Evolutionary conservation across 2,329 filamentous ascomycete genomes (phyloP), one percentile per base, ranked within the genome.

Genomic region (Venturia aucupariae): DNA sequence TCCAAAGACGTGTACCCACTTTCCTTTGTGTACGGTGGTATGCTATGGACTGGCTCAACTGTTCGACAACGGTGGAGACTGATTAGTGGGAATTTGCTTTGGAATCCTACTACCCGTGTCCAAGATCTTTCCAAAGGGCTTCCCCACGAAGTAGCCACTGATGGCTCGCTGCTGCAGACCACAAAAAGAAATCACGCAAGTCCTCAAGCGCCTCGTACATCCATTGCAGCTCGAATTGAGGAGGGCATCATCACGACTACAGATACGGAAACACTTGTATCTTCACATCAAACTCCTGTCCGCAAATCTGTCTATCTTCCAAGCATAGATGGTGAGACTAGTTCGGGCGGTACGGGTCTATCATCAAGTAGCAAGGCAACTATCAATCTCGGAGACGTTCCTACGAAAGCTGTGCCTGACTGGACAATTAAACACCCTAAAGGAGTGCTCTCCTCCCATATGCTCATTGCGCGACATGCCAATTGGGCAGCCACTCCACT

Each of bases 1-100:
- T 78, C 77, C 2, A 74, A 74, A 65, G 78, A 81, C 63, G 73
- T 80, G 4, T 80, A 77, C 51, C 79, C 79, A 0, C 72, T 78
- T 0, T 77, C 76, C 8, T 74, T 78, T 55, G 60, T 77, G 4
- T 71, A 71, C 48, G 64, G 68, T 22, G 68, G 67, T 24, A 65
- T 73, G 22, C 67, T 74, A 1, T 75, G 73, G 73, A 70, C 71
- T 8, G 69, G 69, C 17, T 72, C 70, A 7, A 73, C 70, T 5
- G 67, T 74, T 48, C 65, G 68, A 24, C 68, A 68, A 63, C 66
- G 72, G 60, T 74, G 72, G 71, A 67, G 72, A 44, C 60, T 75
- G 6, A 70, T 75, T 44, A 68, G 67, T 44, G 69, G 69, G 13
- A 70, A 69, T 54, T 64, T 66, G 32, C 66, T 66, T 51, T 64